Evolutionary conservation across 345 rosid genomes (phyloP).

Genomic region (Eucalyptus melliodora): DNA sequence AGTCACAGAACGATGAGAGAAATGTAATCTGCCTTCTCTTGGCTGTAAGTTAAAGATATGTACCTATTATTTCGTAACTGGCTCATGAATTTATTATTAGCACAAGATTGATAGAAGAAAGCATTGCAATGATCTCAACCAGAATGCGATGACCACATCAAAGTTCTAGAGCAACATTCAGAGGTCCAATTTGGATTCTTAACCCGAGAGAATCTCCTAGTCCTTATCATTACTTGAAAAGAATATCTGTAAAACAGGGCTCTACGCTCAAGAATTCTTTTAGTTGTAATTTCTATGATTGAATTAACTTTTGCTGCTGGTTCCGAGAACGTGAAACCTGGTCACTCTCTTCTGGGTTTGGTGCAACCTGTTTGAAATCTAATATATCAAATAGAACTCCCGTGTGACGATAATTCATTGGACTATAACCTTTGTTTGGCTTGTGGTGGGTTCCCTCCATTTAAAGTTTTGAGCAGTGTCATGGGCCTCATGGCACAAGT

Average conservation of each 20-base stretch:
- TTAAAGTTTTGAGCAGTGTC: background rate
- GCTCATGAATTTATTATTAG: background rate
- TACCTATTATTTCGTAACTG: background rate
- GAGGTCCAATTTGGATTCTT: background rate
- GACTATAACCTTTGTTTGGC: background rate
- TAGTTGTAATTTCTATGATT: background rate
- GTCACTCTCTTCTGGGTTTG: background rate
- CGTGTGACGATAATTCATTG: background rate
- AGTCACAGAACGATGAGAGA: background rate
- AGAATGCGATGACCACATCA: background rate
- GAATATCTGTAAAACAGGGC: background rate
- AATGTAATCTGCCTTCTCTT: background rate
- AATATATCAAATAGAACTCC: background rate
- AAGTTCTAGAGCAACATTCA: background rate
- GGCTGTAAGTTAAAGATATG: background rate
- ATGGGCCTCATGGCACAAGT: background rate
- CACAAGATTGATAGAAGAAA: background rate
- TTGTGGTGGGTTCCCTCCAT: background rate
- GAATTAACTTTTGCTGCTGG: background rate
- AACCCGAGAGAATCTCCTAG: background rate
- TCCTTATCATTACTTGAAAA: background rate
- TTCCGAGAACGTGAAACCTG: background rate
- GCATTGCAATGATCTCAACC: background rate
- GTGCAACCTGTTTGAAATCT: background rate
- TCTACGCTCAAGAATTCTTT: background rate